A percentile compares a stretch with the other conserved stretches of the same genome.
Evolutionary conservation across 139 green algal genomes (phyloP).

Genomic region (Edaphochlamys debaryana): DNA sequence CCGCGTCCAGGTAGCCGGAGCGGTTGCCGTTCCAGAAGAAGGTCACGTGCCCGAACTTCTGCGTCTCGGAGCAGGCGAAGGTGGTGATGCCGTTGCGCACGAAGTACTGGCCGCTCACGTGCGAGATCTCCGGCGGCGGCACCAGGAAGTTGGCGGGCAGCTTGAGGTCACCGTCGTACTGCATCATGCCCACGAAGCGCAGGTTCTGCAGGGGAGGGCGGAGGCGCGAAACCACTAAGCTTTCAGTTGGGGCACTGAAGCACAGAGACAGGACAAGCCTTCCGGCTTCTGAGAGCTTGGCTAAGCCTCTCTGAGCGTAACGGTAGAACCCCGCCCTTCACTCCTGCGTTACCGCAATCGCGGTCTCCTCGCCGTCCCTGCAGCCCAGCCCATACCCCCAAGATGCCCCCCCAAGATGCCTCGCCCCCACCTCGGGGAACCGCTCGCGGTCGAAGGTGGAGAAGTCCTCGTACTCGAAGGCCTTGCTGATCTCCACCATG

Average conservation of each 20-base stretch:
- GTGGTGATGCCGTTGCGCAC: conserved; percentile 85
- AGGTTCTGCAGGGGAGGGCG: conserved; percentile 47
- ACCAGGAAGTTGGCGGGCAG: conserved; percentile 94
- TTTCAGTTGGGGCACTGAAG: neutral
- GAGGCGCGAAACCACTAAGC: neutral
- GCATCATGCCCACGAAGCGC: conserved; percentile 94
- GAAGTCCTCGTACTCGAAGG: conserved; percentile 94
- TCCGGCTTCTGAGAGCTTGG: too few species aligned
- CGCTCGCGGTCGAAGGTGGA: conserved; percentile 68
- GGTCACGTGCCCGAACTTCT: conserved; percentile 96
- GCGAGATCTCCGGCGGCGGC: conserved; percentile 85
- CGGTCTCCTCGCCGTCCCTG: too few species aligned
- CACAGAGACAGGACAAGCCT: neutral
- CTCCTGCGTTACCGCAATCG: neutral
- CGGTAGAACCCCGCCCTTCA: neutral
- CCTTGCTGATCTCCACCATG: conserved; percentile 95
- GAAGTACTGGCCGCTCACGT: conserved; percentile 85
- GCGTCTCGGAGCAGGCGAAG: conserved; percentile 95
- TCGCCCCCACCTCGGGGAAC: conserved; percentile 68
- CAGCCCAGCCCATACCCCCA: too few species aligned
- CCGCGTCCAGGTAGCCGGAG: conserved; percentile 91
- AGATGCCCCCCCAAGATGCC: too few species aligned
- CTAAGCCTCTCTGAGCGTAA: too few species aligned
- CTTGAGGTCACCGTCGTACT: conserved; percentile 98
- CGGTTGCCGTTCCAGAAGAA: conserved; percentile 99